Conservation (phyloP, 371 early-diverging fungal species). For the Mucor indicus region DNA sequence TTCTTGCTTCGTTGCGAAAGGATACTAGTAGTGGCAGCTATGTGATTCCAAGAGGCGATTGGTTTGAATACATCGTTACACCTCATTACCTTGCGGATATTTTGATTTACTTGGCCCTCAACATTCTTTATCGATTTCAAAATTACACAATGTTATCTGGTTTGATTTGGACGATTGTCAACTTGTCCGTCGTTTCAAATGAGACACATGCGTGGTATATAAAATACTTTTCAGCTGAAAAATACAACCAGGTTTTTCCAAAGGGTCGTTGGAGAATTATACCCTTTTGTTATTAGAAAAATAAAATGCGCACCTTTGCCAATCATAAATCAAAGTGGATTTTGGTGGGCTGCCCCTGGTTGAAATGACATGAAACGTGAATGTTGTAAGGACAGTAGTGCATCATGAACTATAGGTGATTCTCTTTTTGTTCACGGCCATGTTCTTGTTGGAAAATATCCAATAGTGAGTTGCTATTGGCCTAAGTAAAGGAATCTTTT, state of each 20-base stretch:
- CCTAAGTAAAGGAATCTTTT: too few relatives aligned
- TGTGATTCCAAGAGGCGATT: constrained; percentile 65
- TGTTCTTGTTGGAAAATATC: too few relatives aligned
- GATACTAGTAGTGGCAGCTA: constrained; percentile 22
- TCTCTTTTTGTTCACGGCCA: too few relatives aligned
- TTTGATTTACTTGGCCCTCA: constrained; percentile 60
- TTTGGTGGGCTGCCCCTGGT: too few relatives aligned
- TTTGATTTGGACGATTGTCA: constrained; percentile 56
- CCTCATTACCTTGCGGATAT: constrained; percentile 80
- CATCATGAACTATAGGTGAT: too few relatives aligned
- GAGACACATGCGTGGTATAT: constrained; percentile 67
- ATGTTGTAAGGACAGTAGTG: too few relatives aligned
- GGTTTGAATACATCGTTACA: constrained; percentile 63
- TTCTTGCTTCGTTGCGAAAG: constrained; percentile 58
- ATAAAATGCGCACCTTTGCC: too few relatives aligned
- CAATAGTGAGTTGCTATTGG: too few relatives aligned
- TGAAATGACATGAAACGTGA: too few relatives aligned
- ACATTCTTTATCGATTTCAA: constrained; percentile 28
- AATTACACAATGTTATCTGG: constrained; percentile 38
- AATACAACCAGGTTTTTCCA: constrained; percentile 32
- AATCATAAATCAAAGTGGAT: too few relatives aligned
- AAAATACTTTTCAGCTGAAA: constrained; percentile 40
- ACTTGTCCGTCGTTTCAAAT: constrained; percentile 60
- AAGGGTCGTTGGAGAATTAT: constrained; percentile 36
- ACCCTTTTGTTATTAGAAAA: constrained; percentile 40